Evolutionary conservation across 352 stramenopile genomes (phyloP), one percentile per base, ranked within the genome.

Genomic region (Globisporangium nunn): DNA sequence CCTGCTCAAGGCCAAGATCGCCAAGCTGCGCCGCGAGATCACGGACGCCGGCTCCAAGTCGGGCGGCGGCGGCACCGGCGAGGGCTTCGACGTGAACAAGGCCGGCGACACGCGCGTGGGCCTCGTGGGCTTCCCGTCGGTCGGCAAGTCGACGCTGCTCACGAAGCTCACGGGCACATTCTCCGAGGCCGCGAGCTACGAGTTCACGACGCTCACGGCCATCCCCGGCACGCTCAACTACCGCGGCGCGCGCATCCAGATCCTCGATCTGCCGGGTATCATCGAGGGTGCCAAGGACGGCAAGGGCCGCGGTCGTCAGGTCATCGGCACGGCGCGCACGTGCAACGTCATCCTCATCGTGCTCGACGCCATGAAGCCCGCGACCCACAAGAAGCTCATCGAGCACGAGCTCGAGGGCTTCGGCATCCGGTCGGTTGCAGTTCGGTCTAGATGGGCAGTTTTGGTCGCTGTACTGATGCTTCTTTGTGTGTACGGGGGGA

Each of bases 321-420:
- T 99, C 64, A 99, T 99, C 71, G 88, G 84, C 55, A 98, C 95
- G 8, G 97, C 97, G 23, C 82, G 96, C 23, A 99, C 96, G 39
- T 98, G 95, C 75, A 99, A 99, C 75, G 77, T 99, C 46, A 98
- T 99, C 60, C 72, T 99, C 31, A 98, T 99, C 59, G 96, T 99
- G 54, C 78, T 99, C 53, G 96, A 99, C 66, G 81, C 90, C 31
- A 92, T 86, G 69, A 99, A 99, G 76, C 93, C 93, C 15, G 87
- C 98, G 40, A 98, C 93, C 8, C 97, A 99, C 81, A 99, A 99
- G 77, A 97, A 98, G 63, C 88, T 99, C 50, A 98, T 99, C 61
- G 97, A 99, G 80, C 81, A 93, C 61, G 97, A 99, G 79, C 82
- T 99, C 29, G 94, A 98, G 62, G 96, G 88, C 51, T 98, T 99